Conservation (phyloP, 2,329 filamentous ascomycete genomes). For the Phaeophleospora eucalypticola region DNA sequence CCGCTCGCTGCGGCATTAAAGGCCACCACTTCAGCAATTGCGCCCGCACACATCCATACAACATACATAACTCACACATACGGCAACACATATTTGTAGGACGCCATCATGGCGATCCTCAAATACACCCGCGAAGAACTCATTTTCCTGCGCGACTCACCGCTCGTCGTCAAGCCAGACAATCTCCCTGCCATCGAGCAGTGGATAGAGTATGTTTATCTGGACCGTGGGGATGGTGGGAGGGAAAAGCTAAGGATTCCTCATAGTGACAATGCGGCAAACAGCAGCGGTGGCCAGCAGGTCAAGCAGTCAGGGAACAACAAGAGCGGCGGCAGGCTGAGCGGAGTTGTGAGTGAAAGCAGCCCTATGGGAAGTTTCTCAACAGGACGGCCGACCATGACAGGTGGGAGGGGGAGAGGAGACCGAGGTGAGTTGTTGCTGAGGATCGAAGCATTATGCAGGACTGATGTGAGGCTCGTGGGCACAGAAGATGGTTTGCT, state of each 20-base stretch:
- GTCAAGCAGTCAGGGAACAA: slow-evolving; percentile 18
- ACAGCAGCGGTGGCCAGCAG: background rate
- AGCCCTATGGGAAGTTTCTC: slow-evolving; percentile 37
- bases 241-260: slow-evolving; percentile 38
- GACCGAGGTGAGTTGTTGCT: slow-evolving; percentile 24
- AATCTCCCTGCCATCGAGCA: slow-evolving; percentile 79
- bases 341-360: slow-evolving; percentile 9
- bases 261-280: slow-evolving; percentile 31
- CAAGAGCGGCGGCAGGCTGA: slow-evolving; percentile 9
- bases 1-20: background rate
- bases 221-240: slow-evolving; percentile 30
- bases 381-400: slow-evolving; percentile 29
- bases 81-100: background rate
- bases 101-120: slow-evolving; percentile 33
- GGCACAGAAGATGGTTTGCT: slow-evolving; percentile 74
- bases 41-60: background rate
- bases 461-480: background rate
- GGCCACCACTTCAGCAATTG: background rate
- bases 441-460: background rate
- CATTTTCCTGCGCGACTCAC: slow-evolving; percentile 71
- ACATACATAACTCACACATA: slow-evolving; percentile 3
- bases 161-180: slow-evolving; percentile 75
- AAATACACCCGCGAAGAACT: slow-evolving; percentile 76
- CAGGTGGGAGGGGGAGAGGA: slow-evolving; percentile 11
- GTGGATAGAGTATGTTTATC: slow-evolving; percentile 79